Conservation (phyloP, 164 flowering plant species). For the Nymphaea colorata region DNA sequence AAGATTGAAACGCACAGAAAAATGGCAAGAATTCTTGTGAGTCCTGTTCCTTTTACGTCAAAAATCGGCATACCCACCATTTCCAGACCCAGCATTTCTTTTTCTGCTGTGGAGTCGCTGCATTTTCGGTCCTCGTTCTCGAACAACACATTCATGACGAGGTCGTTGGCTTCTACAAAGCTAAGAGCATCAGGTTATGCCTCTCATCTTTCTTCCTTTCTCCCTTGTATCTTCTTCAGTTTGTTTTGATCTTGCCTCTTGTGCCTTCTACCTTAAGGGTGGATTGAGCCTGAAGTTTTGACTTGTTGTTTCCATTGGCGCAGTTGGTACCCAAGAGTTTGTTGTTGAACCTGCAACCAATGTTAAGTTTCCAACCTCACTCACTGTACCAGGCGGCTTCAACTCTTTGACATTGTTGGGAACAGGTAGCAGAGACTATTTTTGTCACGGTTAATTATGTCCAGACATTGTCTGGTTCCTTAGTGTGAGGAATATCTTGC, state of each 20-base stretch:
- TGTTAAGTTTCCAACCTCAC: constrained; percentile 50
- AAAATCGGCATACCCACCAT: neutral
- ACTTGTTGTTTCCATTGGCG: constrained; percentile 1
- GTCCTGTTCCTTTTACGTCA: neutral
- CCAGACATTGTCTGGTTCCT: neutral
- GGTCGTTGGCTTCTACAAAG: neutral
- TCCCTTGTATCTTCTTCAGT: too few species aligned
- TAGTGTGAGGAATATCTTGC: too few species aligned
- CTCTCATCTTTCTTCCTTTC: neutral
- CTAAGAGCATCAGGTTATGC: neutral
- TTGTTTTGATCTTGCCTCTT: neutral
- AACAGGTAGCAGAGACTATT: constrained; percentile 34
- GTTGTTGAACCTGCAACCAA: constrained; percentile 56
- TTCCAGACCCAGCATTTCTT: neutral
- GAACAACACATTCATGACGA: neutral
- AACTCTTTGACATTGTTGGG: constrained; percentile 54
- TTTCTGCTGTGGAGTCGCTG: neutral
- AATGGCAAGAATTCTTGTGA: neutral
- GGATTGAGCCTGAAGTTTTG: neutral
- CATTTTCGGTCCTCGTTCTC: neutral
- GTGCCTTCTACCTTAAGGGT: too few species aligned
- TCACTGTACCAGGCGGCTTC: constrained; percentile 63
- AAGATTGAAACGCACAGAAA: neutral
- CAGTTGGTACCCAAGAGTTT: constrained; percentile 38
- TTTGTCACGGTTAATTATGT: neutral